Evolutionary conservation across 2,329 filamentous ascomycete genomes (phyloP), one percentile per base, ranked within the genome.

Genomic region (Penicillium capsulatum): DNA sequence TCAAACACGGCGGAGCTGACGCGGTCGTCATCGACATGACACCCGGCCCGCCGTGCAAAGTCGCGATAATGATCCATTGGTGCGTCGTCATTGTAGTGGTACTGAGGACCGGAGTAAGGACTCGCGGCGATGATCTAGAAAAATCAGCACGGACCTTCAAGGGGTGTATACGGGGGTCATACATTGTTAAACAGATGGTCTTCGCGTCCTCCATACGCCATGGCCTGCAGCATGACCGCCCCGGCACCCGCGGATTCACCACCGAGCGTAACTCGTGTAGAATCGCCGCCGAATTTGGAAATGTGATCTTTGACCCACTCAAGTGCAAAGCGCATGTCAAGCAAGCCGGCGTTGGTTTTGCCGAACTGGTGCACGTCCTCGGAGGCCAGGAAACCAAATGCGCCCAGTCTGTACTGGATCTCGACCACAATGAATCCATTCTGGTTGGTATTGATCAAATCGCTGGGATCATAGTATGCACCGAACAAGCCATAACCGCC

Each of bases 101-200:
- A 77, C 45, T 78, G 73, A 38, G 72, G 71, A 0, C 76, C 74
- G 7, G 77, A 64, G 47, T 75, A 80, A 2, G 77, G 76, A 7
- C 67, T 72, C 1, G 67, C 64, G 2, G 71, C 58, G 17, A 69
- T 61, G 34, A 45, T 52, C 54, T 66, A 51, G 11, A 28, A 3
- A 32, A 2, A 33, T 37, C 19, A 42, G 39, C 15, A 19, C 14
- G 6, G 26, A 14, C 24, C 31, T 8, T 10, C 24, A 13, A 22
- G 28, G 10, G 16, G 3, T n/a, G 4, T 9, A 14, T 28, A 11
- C 24, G 3, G 17, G 6, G 15, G 11, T 45, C 58, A 41, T 50
- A 63, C 64, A 33, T 52, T 52, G 8, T 45, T 38, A 17, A 52
- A 52, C 1, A 52, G 34, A 15, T 40, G 13, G n/a, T 31, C 33